Conservation (phyloP, 352 stramenopile genomes). For the Elongisporangium prolatum region DNA sequence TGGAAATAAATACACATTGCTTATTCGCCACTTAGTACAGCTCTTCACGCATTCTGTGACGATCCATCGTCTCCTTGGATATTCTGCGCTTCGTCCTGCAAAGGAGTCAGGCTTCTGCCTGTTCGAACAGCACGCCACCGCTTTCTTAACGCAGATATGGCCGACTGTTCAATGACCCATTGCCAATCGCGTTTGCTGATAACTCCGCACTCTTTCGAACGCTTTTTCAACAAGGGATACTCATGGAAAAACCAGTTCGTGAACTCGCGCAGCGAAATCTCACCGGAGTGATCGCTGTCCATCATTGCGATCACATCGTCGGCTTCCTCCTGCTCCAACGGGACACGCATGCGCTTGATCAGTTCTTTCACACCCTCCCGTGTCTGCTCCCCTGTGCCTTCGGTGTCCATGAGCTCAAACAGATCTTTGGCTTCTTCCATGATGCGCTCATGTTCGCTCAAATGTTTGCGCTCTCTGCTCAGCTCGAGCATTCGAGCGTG, state of each 20-base stretch:
- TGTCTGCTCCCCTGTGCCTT: conserved; percentile 40
- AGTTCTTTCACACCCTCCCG: conserved; percentile 38
- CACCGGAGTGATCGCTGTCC: conserved; percentile 62
- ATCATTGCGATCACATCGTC: conserved; percentile 80
- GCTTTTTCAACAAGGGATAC: conserved; percentile 38
- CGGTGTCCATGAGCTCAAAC: conserved; percentile 68
- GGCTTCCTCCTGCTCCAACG: conserved; percentile 40
- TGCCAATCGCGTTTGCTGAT: conserved; percentile 48
- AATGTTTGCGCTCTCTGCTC: conserved; percentile 29
- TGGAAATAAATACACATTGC: not conserved
- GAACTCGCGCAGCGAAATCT: conserved; percentile 67
- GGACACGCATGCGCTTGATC: conserved; percentile 54
- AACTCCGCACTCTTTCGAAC: conserved; percentile 49
- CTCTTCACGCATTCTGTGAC: too few species aligned
- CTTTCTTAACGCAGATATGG: conserved; percentile 38
- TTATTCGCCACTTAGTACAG: not conserved
- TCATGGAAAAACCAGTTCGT: conserved; percentile 64
- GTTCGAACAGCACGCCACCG: conserved; percentile 38
- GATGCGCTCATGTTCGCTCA: conserved; percentile 32
- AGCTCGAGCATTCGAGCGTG: conserved; percentile 27
- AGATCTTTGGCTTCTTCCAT: conserved; percentile 54
- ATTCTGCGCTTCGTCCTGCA: not conserved
- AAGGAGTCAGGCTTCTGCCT: not conserved
- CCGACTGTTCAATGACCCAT: conserved; percentile 60
- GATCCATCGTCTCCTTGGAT: not conserved